These are phyloP conservation scores for Exophiala phaeomuriformis DNA, from an alignment of 2,329 filamentous ascomycete genomes.

Conservation along the genomic window DNA sequence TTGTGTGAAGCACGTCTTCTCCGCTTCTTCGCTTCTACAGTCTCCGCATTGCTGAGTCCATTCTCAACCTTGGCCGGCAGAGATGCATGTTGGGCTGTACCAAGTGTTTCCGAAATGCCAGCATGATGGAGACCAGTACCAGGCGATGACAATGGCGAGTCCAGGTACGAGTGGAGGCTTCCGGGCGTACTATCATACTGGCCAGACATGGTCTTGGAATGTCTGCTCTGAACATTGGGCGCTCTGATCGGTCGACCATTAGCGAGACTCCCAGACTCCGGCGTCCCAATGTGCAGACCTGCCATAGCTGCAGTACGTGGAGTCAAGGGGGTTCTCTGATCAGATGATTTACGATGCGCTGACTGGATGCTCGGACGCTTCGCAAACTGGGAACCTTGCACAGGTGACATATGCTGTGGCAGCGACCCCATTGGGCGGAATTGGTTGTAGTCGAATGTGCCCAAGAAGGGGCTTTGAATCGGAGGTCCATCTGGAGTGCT, in stretches of 20 bases:
- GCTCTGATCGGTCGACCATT: slow-evolving; percentile 67
- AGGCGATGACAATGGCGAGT: slow-evolving; percentile 83
- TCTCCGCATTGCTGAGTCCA: slow-evolving; percentile 53
- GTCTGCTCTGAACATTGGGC: slow-evolving; percentile 51
- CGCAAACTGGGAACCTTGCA: slow-evolving; percentile 37
- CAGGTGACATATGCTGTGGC: slow-evolving; percentile 36
- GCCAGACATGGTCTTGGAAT: slow-evolving; percentile 76
- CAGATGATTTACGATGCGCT: slow-evolving; percentile 67
- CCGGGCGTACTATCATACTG: slow-evolving; percentile 86
- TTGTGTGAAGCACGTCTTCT: slow-evolving; percentile 92
- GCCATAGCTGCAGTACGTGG: slow-evolving; percentile 75
- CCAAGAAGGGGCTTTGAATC: slow-evolving; percentile 80
- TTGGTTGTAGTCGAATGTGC: slow-evolving; percentile 66
- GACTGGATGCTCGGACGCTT: slow-evolving; percentile 57
- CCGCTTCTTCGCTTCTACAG: slow-evolving; percentile 89
- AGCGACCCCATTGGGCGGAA: slow-evolving; percentile 54
- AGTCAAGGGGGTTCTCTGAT: slow-evolving; percentile 71
- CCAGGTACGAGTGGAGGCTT: slow-evolving; percentile 76
- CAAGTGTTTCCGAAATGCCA: slow-evolving; percentile 82
- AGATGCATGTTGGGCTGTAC: slow-evolving; percentile 73
- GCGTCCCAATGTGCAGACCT: slow-evolving; percentile 62
- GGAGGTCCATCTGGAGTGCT: slow-evolving; percentile 87
- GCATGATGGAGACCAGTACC: slow-evolving; percentile 49
- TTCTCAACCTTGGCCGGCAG: slow-evolving; percentile 78
- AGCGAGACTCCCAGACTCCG: slow-evolving; percentile 65